Evolutionary conservation across 768 basidiomycete species (phyloP).

Genomic region (Naganishia antarctica): DNA sequence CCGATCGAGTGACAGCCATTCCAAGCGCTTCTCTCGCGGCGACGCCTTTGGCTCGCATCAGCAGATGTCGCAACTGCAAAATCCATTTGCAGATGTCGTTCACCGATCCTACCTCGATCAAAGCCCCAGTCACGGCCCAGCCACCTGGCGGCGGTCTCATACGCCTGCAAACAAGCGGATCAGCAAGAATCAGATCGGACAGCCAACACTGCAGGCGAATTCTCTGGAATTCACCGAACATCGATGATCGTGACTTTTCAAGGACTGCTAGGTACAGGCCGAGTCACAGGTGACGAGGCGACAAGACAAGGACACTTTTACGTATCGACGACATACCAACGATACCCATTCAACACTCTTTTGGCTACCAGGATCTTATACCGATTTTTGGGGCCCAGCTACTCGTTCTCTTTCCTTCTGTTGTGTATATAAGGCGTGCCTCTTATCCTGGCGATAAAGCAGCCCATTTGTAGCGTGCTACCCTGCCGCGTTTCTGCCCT

Average conservation of each 20-base stretch:
- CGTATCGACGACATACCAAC: neutral
- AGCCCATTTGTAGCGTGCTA: neutral
- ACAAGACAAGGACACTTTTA: neutral
- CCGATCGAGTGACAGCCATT: conserved; percentile 34
- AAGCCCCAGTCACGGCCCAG: conserved; percentile 16
- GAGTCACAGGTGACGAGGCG: neutral
- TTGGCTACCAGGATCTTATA: neutral
- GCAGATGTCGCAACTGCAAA: conserved; percentile 34
- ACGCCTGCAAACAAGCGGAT: conserved; percentile 27
- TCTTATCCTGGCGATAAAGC: neutral
- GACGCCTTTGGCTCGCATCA: conserved; percentile 35
- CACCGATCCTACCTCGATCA: conserved; percentile 40
- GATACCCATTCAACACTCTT: conserved; percentile 4
- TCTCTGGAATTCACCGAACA: conserved; percentile 47
- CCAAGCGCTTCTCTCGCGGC: conserved; percentile 24
- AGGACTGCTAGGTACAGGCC: neutral
- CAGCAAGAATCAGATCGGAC: conserved; percentile 44
- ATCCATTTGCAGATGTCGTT: conserved; percentile 47
- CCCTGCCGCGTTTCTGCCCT: conserved; percentile 1
- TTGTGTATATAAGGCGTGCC: neutral
- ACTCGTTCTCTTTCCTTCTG: neutral
- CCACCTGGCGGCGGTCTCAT: conserved; percentile 13
- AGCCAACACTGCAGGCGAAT: conserved; percentile 44
- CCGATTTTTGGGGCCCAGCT: neutral
- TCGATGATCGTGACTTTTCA: conserved; percentile 1